These are phyloP conservation scores for Groenewaldozyma tartarivorans DNA, from an alignment of 805 yeast genomes.

Conservation along the genomic window DNA sequence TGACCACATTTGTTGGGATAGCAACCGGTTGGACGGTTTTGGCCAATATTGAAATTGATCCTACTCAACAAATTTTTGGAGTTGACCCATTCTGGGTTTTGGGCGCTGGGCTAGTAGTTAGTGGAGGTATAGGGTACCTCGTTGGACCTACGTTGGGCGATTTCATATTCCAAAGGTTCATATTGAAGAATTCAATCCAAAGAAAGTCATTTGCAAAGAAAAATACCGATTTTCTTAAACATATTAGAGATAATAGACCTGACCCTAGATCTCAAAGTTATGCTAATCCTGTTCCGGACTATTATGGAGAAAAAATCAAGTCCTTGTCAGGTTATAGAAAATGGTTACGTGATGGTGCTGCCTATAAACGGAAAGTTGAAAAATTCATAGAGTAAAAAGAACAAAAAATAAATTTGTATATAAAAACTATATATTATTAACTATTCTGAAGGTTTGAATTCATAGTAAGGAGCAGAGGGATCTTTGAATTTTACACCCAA, in stretches of 20 bases:
- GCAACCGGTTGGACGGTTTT: conserved; percentile 63
- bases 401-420: conserved; percentile 1
- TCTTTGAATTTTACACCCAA: conserved; percentile 54
- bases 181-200: conserved; percentile 16
- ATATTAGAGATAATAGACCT: conserved; percentile 69
- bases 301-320: conserved; percentile 92
- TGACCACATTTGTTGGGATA: conserved; percentile 61
- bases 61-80: conserved; percentile 77
- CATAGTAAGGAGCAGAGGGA: conserved; percentile 23
- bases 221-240: conserved; percentile 66
- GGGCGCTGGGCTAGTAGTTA: conserved; percentile 60
- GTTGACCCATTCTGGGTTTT: conserved; percentile 80
- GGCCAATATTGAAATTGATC: conserved; percentile 77
- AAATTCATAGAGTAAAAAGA: conserved; percentile 20
- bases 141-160: conserved; percentile 79
- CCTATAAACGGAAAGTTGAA: conserved; percentile 44
- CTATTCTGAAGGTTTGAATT: conserved; percentile 15
- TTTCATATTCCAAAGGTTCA: conserved; percentile 42
- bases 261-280: conserved; percentile 87
- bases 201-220: conserved; percentile 32
- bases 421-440: conserved; percentile 1
- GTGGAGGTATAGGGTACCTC: conserved; percentile 70
- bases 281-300: conserved; percentile 95
- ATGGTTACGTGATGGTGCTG: conserved; percentile 93
- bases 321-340: conserved; percentile 79